These are phyloP conservation scores for Eucalyptus camaldulensis DNA, from an alignment of 345 rosid species.

Conservation along the genomic window DNA sequence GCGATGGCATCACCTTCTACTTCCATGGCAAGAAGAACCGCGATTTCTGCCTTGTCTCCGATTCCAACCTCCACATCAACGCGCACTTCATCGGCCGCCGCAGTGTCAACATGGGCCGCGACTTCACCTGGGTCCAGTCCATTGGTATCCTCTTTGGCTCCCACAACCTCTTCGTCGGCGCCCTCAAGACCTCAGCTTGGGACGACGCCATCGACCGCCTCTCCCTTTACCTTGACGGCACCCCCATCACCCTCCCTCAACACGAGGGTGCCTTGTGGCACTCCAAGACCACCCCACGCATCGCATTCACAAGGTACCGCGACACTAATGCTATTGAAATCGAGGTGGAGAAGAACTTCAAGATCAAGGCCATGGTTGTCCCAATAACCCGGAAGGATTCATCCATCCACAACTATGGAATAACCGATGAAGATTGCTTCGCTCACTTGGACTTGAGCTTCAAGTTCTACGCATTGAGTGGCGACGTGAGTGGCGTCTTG, in stretches of 20 bases:
- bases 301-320: conserved; percentile 1
- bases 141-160: conserved; percentile 8
- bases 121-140: conserved; percentile 21
- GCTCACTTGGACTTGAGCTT: conserved; percentile 63
- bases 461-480: conserved; percentile 37
- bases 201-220: conserved; percentile 10
- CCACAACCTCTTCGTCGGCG: conserved; percentile 5
- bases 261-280: not conserved
- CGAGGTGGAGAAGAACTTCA: conserved; percentile 1
- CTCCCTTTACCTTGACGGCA: conserved; percentile 4
- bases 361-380: conserved; percentile 4
- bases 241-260: conserved; percentile 1
- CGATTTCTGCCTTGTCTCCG: conserved; percentile 11
- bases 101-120: not conserved
- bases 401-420: conserved; percentile 4
- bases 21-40: conserved; percentile 55
- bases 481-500: conserved; percentile 37
- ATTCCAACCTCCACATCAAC: conserved; percentile 18
- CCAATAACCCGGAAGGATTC: conserved; percentile 12
- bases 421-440: conserved; percentile 35
- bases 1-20: conserved; percentile 63
- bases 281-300: not conserved
- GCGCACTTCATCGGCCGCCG: conserved; percentile 11
- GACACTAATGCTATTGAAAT: not conserved
- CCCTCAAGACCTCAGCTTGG: conserved; percentile 12